Percentiles rank a stretch among this genome's conserved stretches.
Conservation (phyloP, 441 rosid species). For the Gossypium schwendimanii region DNA sequence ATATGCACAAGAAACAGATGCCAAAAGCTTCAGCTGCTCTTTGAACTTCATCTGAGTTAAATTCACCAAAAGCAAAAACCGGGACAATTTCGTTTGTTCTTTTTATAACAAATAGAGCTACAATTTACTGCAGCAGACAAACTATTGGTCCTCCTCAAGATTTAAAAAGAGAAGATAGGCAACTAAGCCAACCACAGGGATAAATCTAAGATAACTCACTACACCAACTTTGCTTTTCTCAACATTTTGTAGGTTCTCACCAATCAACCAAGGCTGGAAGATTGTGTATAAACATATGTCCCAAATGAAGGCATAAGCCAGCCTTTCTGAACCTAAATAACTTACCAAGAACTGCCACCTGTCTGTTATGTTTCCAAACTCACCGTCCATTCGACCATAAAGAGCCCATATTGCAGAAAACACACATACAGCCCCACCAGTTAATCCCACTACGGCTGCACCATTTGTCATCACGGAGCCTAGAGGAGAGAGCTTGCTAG, state of each 20-base stretch:
- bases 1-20: no score
- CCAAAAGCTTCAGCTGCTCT: neutral
- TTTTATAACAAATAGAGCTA: neutral
- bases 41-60: neutral
- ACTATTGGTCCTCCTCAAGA: conserved; percentile 36
- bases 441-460: conserved; percentile 60
- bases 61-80: neutral
- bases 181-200: conserved; percentile 73
- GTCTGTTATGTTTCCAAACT: conserved; percentile 52
- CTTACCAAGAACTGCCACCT: conserved; percentile 59
- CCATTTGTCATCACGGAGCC: conserved; percentile 67
- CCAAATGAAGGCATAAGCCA: conserved; percentile 89
- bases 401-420: conserved; percentile 63
- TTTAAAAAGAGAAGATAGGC: conserved; percentile 59
- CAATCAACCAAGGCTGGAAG: conserved; percentile 92
- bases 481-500: conserved; percentile 46
- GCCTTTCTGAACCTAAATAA: conserved; percentile 80
- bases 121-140: neutral
- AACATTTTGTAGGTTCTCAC: conserved; percentile 64
- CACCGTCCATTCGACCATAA: conserved; percentile 57
- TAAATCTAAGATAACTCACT: conserved; percentile 60
- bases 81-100: neutral
- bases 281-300: conserved; percentile 67
- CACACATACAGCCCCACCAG: conserved; percentile 59
- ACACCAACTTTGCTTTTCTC: conserved; percentile 41